Evolutionary conservation across 1,284 basidiomycete species (phyloP), one percentile per base, ranked within the genome.

Genomic region (Trametes hirsuta): DNA sequence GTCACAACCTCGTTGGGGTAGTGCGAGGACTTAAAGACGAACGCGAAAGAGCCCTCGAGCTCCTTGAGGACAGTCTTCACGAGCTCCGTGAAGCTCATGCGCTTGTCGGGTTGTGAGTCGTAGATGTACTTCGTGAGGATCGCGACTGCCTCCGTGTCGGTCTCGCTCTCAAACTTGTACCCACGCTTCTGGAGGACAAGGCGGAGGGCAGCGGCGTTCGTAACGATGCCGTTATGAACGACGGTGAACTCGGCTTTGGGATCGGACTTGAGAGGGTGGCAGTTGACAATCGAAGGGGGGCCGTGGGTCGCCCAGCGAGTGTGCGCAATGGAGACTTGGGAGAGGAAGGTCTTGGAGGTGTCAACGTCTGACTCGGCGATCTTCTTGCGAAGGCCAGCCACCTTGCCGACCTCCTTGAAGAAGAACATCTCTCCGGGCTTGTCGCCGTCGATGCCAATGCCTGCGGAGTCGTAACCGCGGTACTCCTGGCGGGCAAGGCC

Each of bases 251-350:
- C 95, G 63, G 81, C 80, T 58, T 76, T 84, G 37, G 85, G 81
- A 74, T 98, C 95, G 40, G 92, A 94, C 69, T 90, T 90, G 74
- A 98, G 88, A 61, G 97, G 97, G 78, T 99, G 97, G 79, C 97
- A 99, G 81, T 99, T 99, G 70, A 84, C 76, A 55, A 89, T 84
- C 34, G 88, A 91, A 34, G 94, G 94, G 52, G 91, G 88, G 63
- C 97, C 97, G 76, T 99, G 97, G n/a, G 97, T 99, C 3, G 97
- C 97, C 97, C 97, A 99, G 66, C 97, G 94, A 15, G 97, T 99
- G 82, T 99, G 97, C 25, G 97, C 97, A 79, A 99, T 98, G 53
- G 94, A 95, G 53, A 95, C 94, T 78, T 98, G 96, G 53, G 90
- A 90, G 61, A 95, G 75, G 76, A 90, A 93, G 37, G 87, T 84